A percentile compares a stretch with the other conserved stretches of the same genome.
Conservation (phyloP, 164 flowering plant species). For the Nymphaea thermarum region DNA sequence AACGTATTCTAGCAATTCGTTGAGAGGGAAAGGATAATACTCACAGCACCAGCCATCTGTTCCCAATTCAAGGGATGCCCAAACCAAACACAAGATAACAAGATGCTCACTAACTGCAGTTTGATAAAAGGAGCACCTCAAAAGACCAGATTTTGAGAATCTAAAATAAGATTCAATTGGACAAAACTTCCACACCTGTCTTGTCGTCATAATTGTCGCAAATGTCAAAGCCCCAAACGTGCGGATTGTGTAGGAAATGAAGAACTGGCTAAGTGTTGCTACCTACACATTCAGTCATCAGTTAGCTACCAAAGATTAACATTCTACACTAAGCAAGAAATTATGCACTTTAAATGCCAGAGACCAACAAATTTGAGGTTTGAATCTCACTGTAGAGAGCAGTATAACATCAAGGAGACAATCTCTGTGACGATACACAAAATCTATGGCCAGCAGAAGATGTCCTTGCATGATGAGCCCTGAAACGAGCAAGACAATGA, state of each 20-base stretch:
- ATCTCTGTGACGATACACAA: conserved; percentile 64
- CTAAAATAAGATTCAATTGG: neutral
- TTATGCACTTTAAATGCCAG: neutral
- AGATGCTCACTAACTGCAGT: conserved; percentile 71
- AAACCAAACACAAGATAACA: conserved; percentile 92
- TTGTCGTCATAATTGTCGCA: conserved; percentile 95
- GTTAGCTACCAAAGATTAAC: neutral
- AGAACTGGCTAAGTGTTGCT: conserved; percentile 92
- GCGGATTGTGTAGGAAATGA: conserved; percentile 91
- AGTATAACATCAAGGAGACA: conserved; percentile 69
- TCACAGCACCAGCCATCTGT: conserved; percentile 85
- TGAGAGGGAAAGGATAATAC: conserved; percentile 7
- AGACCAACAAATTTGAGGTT: neutral
- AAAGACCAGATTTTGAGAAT: no score
- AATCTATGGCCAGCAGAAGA: conserved; percentile 69
- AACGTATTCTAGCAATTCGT: neutral
- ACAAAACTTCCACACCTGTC: conserved; percentile 41
- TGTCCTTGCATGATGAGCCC: conserved; percentile 82
- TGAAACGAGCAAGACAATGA: conserved; percentile 15
- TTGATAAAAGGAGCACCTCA: neutral
- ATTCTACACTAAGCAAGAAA: neutral
- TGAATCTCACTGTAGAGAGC: conserved; percentile 75
- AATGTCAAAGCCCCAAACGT: conserved; percentile 96
- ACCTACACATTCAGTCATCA: conserved; percentile 38
- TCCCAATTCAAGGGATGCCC: conserved; percentile 78